These are phyloP conservation scores for Ceratobasidium sp. DNA, from an alignment of 1,284 basidiomycete species.

Conservation along the genomic window DNA sequence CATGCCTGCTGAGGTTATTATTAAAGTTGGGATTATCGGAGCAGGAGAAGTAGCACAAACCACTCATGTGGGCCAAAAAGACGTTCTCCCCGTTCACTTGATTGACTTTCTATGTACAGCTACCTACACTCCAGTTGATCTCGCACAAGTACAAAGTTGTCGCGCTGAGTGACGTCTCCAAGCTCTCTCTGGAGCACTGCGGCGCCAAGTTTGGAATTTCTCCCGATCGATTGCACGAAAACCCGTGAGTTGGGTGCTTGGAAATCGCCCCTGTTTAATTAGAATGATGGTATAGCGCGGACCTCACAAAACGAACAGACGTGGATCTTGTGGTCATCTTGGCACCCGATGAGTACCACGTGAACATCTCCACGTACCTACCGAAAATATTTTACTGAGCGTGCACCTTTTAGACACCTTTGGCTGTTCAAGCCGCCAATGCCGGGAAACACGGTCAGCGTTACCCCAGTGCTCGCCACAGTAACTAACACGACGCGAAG, in stretches of 20 bases:
- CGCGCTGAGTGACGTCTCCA: conserved; percentile 49
- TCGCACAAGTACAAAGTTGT: conserved; percentile 44
- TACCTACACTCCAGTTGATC: conserved; percentile 46
- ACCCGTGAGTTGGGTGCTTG: not conserved
- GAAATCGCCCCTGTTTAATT: not conserved
- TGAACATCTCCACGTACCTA: conserved; percentile 24
- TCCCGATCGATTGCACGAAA: conserved; percentile 16
- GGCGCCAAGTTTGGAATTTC: conserved; percentile 47
- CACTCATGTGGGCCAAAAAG: conserved; percentile 3
- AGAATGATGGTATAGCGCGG: conserved; percentile 41
- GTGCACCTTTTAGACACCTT: not conserved
- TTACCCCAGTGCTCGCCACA: conserved; percentile 40
- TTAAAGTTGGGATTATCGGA: conserved; percentile 45
- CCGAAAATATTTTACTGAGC: not conserved
- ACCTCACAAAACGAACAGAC: conserved; percentile 45
- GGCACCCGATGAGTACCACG: conserved; percentile 45
- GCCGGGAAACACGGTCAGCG: conserved; percentile 20
- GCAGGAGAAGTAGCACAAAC: conserved; percentile 47
- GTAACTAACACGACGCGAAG: conserved; percentile 46
- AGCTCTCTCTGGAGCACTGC: conserved; percentile 45
- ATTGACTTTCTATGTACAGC: conserved; percentile 40
- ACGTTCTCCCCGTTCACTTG: not conserved
- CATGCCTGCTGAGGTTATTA: not conserved
- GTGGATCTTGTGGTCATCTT: conserved; percentile 48
- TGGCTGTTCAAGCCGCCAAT: conserved; percentile 40